These are phyloP conservation scores for Limnomonas spitsbergensis DNA, from an alignment of 139 green algal genomes.

Conservation along the genomic window DNA sequence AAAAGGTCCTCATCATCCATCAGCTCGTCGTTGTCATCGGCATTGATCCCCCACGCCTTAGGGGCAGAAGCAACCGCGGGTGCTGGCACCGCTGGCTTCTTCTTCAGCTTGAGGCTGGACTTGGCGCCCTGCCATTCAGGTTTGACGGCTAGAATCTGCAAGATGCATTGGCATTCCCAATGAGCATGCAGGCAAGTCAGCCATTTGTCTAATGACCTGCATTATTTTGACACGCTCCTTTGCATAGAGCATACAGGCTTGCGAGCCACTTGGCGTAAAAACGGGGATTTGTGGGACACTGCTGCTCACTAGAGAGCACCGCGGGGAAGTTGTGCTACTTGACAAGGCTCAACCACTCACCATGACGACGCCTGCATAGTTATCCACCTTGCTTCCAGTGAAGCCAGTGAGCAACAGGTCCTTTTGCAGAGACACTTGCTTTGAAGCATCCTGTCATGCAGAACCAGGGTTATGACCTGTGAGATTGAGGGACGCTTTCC, in stretches of 20 bases:
- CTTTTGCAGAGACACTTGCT: constrained; percentile 30
- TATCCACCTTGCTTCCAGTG: constrained; percentile 18
- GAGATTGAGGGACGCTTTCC: no score
- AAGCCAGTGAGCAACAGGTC: constrained; percentile 60
- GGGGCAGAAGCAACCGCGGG: constrained; percentile 29
- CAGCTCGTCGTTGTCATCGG: constrained; percentile 79
- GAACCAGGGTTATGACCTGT: no score
- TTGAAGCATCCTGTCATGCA: not conserved
- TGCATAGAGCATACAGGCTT: no score
- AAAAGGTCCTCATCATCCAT: constrained; percentile 92
- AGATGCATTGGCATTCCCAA: not conserved
- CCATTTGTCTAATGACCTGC: no score
- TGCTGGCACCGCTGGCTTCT: constrained; percentile 11
- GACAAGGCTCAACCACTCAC: constrained; percentile 6
- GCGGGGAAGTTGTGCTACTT: no score
- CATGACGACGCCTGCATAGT: not conserved
- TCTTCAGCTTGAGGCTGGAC: constrained; percentile 52
- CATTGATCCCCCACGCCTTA: constrained; percentile 29
- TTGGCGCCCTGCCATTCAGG: constrained; percentile 60
- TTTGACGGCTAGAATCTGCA: constrained; percentile 45
- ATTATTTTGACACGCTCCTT: no score
- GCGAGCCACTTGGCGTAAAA: no score
- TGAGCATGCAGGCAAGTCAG: constrained; percentile 5
- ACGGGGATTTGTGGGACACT: not conserved
- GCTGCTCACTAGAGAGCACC: constrained; percentile 15